A percentile compares a stretch with the other conserved stretches of the same genome.
phyloP scores from a whole-genome alignment of 1,284 basidiomycete genomes.

The Trichosporon inkin region DNA sequence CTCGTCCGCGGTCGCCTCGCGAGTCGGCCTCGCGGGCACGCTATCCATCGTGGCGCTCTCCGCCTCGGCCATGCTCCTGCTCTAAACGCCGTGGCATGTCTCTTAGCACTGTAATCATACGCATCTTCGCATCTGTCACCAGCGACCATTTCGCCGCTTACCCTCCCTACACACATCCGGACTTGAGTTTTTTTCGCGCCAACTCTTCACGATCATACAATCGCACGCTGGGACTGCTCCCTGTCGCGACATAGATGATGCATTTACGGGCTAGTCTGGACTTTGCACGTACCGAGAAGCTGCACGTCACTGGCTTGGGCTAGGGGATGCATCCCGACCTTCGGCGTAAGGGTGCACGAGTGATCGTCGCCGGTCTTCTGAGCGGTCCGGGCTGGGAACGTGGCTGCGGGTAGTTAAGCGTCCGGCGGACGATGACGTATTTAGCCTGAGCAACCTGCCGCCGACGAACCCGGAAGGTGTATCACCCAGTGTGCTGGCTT shows the following conservation, averaged over 20 bases:
- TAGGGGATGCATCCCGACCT: background rate
- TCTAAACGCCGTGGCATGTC: background rate
- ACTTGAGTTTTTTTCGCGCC: background rate
- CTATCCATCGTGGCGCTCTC: background rate
- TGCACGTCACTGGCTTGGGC: too few species aligned
- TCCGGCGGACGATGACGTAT: too few species aligned
- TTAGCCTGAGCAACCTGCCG: too few species aligned
- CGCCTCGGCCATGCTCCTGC: background rate
- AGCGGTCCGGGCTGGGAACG: too few species aligned
- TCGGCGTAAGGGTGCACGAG: background rate
- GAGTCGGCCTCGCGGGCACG: background rate
- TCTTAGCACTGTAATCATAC: background rate
- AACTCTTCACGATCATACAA: background rate
- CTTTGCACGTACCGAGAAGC: background rate
- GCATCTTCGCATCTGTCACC: background rate
- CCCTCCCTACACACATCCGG: background rate
- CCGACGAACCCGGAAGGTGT: too few species aligned
- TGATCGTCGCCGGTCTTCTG: slow-evolving; percentile 9
- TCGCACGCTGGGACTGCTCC: background rate
- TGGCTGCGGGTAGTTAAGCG: too few species aligned
- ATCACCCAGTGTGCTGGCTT: too few species aligned
- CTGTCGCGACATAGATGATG: slow-evolving; percentile 2
- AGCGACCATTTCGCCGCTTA: background rate
- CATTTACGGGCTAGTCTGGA: background rate
- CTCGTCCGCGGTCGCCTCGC: background rate